Percentiles rank a stretch among this genome's conserved stretches.
Conservation (phyloP, 176 grass and related monocot genomes). For the Juncus effusus region DNA sequence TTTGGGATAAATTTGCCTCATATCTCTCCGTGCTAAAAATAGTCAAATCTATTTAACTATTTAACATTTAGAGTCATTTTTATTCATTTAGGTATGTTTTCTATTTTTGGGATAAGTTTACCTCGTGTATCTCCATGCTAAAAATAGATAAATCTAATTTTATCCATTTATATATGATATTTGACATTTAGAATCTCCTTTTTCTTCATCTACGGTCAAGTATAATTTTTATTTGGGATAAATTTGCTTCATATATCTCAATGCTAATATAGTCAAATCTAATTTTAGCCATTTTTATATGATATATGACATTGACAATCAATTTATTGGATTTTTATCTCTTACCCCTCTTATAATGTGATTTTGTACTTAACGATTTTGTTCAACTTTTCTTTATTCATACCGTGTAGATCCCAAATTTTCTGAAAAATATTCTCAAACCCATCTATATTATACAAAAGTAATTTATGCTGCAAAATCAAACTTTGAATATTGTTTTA, state of each 20-base stretch:
- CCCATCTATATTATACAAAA: no score
- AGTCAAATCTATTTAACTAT: background rate
- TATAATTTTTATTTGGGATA: background rate
- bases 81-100: slow-evolving; percentile 1
- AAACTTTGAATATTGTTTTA: no score
- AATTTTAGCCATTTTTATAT: no score
- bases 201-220: background rate
- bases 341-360: background rate
- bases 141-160: background rate
- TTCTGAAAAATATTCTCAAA: no score
- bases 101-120: background rate
- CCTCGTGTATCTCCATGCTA: background rate
- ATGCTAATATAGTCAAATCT: background rate
- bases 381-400: no score
- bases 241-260: background rate
- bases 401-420: no score
- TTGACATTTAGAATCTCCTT: background rate
- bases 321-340: no score
- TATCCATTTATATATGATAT: no score
- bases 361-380: background rate
- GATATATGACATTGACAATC: no score
- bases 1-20: background rate
- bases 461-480: no score
- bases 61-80: background rate
- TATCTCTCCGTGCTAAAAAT: background rate